Evolutionary conservation across 208 protist genomes (phyloP), one percentile per base, ranked within the genome.

Genomic region (Trypanosoma platydactyli): DNA sequence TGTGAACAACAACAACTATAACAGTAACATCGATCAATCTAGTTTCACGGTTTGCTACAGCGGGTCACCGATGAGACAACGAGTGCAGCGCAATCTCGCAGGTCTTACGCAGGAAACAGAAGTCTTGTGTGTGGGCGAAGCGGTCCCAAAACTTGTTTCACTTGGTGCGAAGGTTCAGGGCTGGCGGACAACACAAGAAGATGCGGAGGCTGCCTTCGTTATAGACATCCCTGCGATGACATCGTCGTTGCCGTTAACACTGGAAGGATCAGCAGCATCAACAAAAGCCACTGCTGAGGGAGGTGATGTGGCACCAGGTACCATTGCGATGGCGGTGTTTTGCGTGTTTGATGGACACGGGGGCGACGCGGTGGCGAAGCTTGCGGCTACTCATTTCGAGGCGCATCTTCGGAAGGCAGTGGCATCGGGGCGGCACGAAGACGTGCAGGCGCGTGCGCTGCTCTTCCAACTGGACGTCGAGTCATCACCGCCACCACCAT

Each of bases 321-420:
- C 64, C 24, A 86, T 92, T 12, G 75, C 82, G 12, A 89, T 89
- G 83, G 83, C 81, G 3, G 81, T 92, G 3, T 88, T 85, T 77
- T 88, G 81, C 60, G 83, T 94, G 35, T 91, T 94, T 74, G 88
- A 94, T 64, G 88, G 88, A 0, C 88, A 94, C 62, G 88, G 88
- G 20, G 88, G 88, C 29, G 84, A 90, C 50, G 82, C 83, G 20
- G 81, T 89, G 49, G 84, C 88, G 20, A 88, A 88, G 68, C 56
- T 90, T 46, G 81, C 83, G 16, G 83, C 84, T 7, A 61, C 51
- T 13, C 71, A 81, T 64, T 88, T 94, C 63, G 83, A 94, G 56
- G 40, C 60, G 12, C 76, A 89, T 61, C 72, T 91, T 12, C 74
- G 74, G 44, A 66, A 75, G n/a, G 82, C 80, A 35, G 77, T 91